Conservation (phyloP, 106 monocot genomes). For the Xerophyta viscosa region DNA sequence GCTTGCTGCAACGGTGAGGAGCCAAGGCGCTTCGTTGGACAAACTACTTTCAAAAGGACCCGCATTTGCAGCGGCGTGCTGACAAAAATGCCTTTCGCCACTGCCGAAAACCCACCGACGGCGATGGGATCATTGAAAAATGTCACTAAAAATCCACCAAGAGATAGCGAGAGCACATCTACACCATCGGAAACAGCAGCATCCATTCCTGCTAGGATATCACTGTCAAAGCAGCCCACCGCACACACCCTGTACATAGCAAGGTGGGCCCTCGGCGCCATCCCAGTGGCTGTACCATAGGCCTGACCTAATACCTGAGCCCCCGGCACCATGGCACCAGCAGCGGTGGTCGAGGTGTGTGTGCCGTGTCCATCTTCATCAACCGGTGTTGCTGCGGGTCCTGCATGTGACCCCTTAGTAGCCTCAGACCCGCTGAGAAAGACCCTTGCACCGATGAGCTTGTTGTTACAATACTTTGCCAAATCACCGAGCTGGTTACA, state of each 20-base stretch:
- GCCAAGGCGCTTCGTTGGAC: conserved; percentile 23
- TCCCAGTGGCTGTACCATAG: conserved; percentile 5
- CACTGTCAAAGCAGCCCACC: background rate
- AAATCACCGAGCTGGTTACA: background rate
- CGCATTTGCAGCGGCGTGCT: conserved; percentile 12
- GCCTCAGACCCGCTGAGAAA: too few species aligned
- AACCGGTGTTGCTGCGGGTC: too few species aligned
- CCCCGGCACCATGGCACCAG: background rate
- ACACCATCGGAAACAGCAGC: conserved; percentile 20
- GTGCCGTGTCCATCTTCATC: too few species aligned
- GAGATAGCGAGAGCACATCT: conserved; percentile 19
- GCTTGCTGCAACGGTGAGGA: conserved; percentile 11
- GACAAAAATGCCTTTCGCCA: conserved; percentile 8
- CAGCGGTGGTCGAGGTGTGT: conserved; percentile 12
- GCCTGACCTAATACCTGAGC: conserved; percentile 1
- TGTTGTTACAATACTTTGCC: too few species aligned
- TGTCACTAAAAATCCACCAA: background rate
- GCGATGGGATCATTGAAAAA: conserved; percentile 8
- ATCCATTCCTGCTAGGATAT: too few species aligned
- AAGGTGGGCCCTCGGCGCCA: conserved; percentile 22
- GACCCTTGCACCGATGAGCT: too few species aligned
- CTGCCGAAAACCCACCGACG: conserved; percentile 11
- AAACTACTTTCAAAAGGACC: conserved; percentile 9
- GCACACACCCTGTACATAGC: conserved; percentile 12
- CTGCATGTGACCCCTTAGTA: too few species aligned